Conservation (phyloP, 495 filamentous ascomycete genomes). For the Cenococcum geophilum region DNA sequence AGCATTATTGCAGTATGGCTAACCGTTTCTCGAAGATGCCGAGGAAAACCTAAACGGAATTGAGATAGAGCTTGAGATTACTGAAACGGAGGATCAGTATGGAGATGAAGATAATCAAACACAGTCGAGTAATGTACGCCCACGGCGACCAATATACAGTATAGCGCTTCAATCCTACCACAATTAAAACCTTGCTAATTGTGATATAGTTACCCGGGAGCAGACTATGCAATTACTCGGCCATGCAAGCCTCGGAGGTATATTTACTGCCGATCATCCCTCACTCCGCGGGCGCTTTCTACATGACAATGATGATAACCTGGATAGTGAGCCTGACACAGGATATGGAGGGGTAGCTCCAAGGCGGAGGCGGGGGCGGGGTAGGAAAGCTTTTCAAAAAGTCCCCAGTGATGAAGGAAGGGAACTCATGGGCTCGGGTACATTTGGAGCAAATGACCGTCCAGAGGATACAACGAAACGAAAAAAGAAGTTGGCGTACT, state of each 20-base stretch:
- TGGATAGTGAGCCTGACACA: conserved; percentile 21
- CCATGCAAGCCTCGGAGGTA: conserved; percentile 36
- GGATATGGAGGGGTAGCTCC: conserved; percentile 13
- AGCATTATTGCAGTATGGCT: background rate
- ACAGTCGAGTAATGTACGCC: conserved; percentile 7
- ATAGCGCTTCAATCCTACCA: background rate
- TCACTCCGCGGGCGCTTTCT: conserved; percentile 11
- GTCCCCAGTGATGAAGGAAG: conserved; percentile 71
- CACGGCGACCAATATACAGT: conserved; percentile 2
- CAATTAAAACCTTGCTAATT: conserved; percentile 22
- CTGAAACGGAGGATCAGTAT: conserved; percentile 18
- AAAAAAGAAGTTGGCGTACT: conserved; percentile 56
- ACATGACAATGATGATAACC: conserved; percentile 16
- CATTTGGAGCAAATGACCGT: conserved; percentile 61
- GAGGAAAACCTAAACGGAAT: conserved; percentile 12
- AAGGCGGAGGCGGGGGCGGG: conserved; percentile 35
- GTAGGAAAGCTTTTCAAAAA: conserved; percentile 53
- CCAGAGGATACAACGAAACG: conserved; percentile 47
- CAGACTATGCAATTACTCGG: conserved; percentile 42
- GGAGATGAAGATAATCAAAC: conserved; percentile 34
- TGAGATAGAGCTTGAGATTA: conserved; percentile 18
- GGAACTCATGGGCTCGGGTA: conserved; percentile 71
- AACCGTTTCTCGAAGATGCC: conserved; percentile 14
- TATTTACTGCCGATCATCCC: conserved; percentile 34
- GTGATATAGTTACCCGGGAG: conserved; percentile 37